phyloP scores from a whole-genome alignment of 257 asterid genomes.

The Sherardia arvensis region DNA sequence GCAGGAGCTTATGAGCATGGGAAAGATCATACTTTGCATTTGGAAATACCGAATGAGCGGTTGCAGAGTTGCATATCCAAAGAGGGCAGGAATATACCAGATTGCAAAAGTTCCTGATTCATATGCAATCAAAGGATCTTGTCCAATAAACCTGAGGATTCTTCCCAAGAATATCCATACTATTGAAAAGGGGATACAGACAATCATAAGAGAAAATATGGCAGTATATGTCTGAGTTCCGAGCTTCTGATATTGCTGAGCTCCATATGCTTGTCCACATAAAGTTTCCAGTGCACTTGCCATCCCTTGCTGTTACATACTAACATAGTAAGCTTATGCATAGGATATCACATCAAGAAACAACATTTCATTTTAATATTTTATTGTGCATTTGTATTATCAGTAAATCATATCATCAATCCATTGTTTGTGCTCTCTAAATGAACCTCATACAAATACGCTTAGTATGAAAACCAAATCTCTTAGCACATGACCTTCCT shows the following conservation, averaged over 20 bases:
- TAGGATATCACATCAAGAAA: too few relatives aligned
- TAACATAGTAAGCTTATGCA: not conserved
- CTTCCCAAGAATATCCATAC: constrained; percentile 53
- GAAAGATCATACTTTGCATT: constrained; percentile 63
- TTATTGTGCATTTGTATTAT: not conserved
- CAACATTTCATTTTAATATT: too few relatives aligned
- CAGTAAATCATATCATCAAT: too few relatives aligned
- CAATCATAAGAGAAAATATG: constrained; percentile 37
- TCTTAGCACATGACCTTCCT: too few relatives aligned
- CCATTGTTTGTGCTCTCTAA: not conserved
- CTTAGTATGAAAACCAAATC: too few relatives aligned
- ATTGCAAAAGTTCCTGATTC: constrained; percentile 62
- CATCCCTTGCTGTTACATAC: constrained; percentile 57
- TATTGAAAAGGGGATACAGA: constrained; percentile 48
- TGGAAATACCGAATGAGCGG: constrained; percentile 59
- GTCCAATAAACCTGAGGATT: constrained; percentile 41
- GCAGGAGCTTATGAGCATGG: constrained; percentile 63
- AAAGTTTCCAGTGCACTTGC: constrained; percentile 77
- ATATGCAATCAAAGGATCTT: constrained; percentile 52
- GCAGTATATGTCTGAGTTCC: constrained; percentile 52
- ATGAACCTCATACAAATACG: not conserved
- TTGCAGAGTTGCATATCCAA: constrained; percentile 68
- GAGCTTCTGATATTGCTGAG: constrained; percentile 46
- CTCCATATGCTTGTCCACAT: constrained; percentile 90
- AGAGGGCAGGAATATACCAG: constrained; percentile 58